Evolutionary conservation across 805 yeast species (phyloP), one percentile per base, ranked within the genome.

Genomic region (Ogataea methanolica): DNA sequence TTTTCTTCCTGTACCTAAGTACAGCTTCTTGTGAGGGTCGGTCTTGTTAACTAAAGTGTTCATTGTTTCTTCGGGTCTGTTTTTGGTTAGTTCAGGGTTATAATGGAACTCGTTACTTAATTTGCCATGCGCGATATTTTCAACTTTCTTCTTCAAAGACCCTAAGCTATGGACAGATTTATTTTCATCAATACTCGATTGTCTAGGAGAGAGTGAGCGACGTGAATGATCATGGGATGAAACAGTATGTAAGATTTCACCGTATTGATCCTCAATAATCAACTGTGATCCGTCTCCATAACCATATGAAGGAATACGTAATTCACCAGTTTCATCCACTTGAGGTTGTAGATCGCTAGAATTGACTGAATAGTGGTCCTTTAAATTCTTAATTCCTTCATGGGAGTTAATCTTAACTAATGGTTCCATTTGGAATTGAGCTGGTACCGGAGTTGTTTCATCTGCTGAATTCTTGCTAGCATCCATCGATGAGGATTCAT

Each of bases 231-330:
- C 17, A 6, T 23, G 23, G 8, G 55, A 63, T 57, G 66, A 58
- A 45, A 83, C 69, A 2, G 82, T 74, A 44, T 79, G 82, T 43
- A 92, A 59, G 39, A 90, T 75, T 61, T 91, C 97, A 46, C 98
- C 98, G 42, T 82, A 74, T 47, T 76, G 79, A 65, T 90, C 94
- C 62, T 92, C 99, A 46, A 92, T 73, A 45, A 91, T 77, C 35
- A 91, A 64, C 39, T 76, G 71, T 35, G 71, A 58, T 23, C 96
- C 96, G 56, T 89, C 96, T 41, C 79, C 80, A 63, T 78, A 85
- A 0, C 82, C 84, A 34, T 69, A 64, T 1, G 69, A 55, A 6
- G 71, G 70, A 6, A 60, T 42, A 38, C 66, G 54, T n/a, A 60
- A 19, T 19, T 59, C 61, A 16, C 69, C 69, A 48, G 66, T 68